Conservation (phyloP, 345 rosid genomes). For the Chamaenerion angustifolium region DNA sequence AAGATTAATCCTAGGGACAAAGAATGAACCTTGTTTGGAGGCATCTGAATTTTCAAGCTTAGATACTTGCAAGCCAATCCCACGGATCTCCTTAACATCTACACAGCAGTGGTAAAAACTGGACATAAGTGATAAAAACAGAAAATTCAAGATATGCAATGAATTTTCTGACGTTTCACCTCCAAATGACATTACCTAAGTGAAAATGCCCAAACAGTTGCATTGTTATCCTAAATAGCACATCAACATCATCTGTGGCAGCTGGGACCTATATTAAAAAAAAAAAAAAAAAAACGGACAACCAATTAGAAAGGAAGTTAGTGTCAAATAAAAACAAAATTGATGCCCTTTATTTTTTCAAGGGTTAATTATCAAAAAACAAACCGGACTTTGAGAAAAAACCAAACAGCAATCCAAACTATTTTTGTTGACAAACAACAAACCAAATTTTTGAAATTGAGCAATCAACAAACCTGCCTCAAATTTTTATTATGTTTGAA, state of each 20-base stretch:
- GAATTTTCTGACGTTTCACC: background rate
- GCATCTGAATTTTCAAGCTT: conserved; percentile 64
- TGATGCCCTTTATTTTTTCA: too few relatives aligned
- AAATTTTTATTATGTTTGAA: too few relatives aligned
- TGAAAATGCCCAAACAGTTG: conserved; percentile 67
- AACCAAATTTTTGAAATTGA: too few relatives aligned
- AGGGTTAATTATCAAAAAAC: too few relatives aligned
- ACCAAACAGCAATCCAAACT: too few relatives aligned
- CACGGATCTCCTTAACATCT: conserved; percentile 83
- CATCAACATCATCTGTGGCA: conserved; percentile 67
- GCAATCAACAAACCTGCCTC: too few relatives aligned
- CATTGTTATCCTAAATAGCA: conserved; percentile 64
- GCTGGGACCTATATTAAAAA: conserved; percentile 40
- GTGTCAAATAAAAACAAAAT: too few relatives aligned
- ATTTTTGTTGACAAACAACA: too few relatives aligned
- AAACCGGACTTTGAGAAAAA: too few relatives aligned
- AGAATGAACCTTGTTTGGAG: conserved; percentile 41
- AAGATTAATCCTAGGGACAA: background rate
- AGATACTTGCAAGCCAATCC: conserved; percentile 93
- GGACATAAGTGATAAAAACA: background rate
- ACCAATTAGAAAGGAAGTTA: too few relatives aligned
- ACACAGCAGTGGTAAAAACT: conserved; percentile 2
- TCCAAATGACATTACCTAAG: conserved; percentile 27
- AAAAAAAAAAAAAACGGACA: background rate
- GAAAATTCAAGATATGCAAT: background rate